Base-by-base conservation (phyloP, 352 stramenopile species). In the Pythium vanterpoolii region DNA sequence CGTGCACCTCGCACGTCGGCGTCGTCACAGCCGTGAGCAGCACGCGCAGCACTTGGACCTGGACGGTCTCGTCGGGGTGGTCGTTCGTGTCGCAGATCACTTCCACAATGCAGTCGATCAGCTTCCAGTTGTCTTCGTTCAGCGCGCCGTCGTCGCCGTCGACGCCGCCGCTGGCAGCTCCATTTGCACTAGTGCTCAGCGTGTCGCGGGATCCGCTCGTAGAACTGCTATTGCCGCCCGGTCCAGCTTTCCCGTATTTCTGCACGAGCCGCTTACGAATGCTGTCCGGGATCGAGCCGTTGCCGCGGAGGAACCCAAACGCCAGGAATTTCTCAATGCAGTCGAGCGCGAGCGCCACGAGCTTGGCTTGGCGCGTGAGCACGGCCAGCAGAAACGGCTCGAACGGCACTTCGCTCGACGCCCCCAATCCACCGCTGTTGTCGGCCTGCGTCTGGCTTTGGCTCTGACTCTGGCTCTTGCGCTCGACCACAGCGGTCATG, bases 11-110 rank as follows among this genome's bases (percentile, higher is more conserved):
- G 67, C 88, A 96, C 36, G 85, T 95, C 5, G 82, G 79, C 43
- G 83, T 96, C 43, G 91, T 97, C 30, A 97, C 90, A 2, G 88
- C 89, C 30, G 90, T 97, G 11, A 98, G 75, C 42, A 98, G 64
- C 27, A 93, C 86, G 31, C 97, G 87, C 56, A 98, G 81, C 24
- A 98, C 88, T 69, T 98, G 93, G 31, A 98, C 82, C 64, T 98
- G 92, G 31, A 98, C 92, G 4, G 68, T 77, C 65, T 97, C 91
- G 56, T 97, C 90, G 5, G 77, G 77, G 50, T 97, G 87, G 60
- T 97, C 87, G 62, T 96, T 90, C 53, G 89, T 97, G 30, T 91
- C 85, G 65, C 89, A 96, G 10, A 97, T 87, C 24, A 94, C 79
- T 52, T 93, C 85, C 1, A 98, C 73, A 46, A 97, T 86, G 36